phyloP scores from a whole-genome alignment of 129 eudicot species.

The Dittrichia graveolens region DNA sequence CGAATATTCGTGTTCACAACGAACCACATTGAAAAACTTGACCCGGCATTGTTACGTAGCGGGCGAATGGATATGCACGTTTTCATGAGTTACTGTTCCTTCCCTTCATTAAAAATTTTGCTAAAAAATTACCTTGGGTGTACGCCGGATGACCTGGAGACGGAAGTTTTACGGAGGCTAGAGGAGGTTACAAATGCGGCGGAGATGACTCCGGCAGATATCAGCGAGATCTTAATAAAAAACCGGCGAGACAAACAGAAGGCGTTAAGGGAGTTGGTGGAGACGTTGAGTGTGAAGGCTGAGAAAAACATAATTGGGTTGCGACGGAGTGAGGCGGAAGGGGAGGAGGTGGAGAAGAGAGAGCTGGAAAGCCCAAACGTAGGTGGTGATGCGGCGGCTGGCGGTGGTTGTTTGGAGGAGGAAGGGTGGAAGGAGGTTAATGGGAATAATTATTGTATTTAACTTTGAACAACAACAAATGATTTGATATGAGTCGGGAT shows the following conservation, averaged over 20 bases:
- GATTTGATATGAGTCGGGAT: slow-evolving; percentile 5
- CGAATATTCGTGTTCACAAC: slow-evolving; percentile 94
- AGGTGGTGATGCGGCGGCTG: slow-evolving; percentile 28
- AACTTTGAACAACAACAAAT: no score
- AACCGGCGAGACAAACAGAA: slow-evolving; percentile 58
- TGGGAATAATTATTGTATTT: slow-evolving; percentile 15
- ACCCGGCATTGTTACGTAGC: slow-evolving; percentile 89
- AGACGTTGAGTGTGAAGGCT: slow-evolving; percentile 49
- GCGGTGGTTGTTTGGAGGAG: slow-evolving; percentile 20
- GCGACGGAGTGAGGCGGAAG: not conserved
- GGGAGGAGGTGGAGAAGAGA: slow-evolving; percentile 57
- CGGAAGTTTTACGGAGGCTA: slow-evolving; percentile 37
- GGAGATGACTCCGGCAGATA: slow-evolving; percentile 89
- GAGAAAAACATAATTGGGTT: slow-evolving; percentile 36
- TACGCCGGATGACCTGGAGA: slow-evolving; percentile 48
- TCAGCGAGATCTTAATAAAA: slow-evolving; percentile 82
- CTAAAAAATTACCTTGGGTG: slow-evolving; percentile 68
- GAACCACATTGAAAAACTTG: slow-evolving; percentile 85
- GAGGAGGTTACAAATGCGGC: slow-evolving; percentile 54
- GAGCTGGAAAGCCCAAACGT: slow-evolving; percentile 54
- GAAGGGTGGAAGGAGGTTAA: slow-evolving; percentile 21
- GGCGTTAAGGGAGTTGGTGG: slow-evolving; percentile 70
- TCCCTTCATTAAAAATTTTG: slow-evolving; percentile 57
- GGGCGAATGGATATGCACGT: slow-evolving; percentile 99
- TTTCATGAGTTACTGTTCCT: slow-evolving; percentile 70